Percentiles rank a stretch among this genome's conserved stretches.
Evolutionary conservation across 345 rosid species (phyloP).

Genomic region (Rubroshorea leprosula): DNA sequence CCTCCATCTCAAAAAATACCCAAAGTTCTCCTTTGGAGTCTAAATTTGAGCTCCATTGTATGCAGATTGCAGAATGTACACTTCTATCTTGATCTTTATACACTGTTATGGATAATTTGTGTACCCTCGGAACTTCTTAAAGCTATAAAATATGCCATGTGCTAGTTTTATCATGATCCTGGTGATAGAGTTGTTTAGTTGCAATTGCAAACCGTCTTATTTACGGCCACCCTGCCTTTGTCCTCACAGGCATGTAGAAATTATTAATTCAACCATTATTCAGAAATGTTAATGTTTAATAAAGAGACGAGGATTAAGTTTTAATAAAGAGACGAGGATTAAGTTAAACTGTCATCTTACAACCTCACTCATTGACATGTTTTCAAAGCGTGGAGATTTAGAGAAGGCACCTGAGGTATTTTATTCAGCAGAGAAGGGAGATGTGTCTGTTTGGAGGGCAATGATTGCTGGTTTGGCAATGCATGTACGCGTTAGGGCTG

Average conservation of each 20-base stretch:
- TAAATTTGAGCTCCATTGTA: neutral
- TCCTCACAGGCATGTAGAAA: too few relatives aligned
- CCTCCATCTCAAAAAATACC: neutral
- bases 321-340: constrained; percentile 40
- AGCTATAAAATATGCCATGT: too few relatives aligned
- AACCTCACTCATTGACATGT: constrained; percentile 73
- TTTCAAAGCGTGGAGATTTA: constrained; percentile 69
- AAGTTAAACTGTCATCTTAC: constrained; percentile 48
- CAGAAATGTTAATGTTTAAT: too few relatives aligned
- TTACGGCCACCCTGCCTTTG: too few relatives aligned
- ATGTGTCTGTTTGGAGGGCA: constrained; percentile 69
- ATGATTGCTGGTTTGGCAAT: constrained; percentile 74
- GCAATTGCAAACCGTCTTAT: too few relatives aligned
- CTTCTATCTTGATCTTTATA: too few relatives aligned
- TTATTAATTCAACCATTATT: too few relatives aligned
- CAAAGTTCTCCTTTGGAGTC: neutral
- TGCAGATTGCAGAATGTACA: neutral
- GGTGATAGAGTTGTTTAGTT: too few relatives aligned
- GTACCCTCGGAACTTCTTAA: too few relatives aligned
- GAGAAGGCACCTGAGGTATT: constrained; percentile 64
- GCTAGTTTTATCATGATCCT: too few relatives aligned
- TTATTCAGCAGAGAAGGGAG: constrained; percentile 35
- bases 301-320: too few relatives aligned
- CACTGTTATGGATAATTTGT: too few relatives aligned
- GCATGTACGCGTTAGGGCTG: constrained; percentile 59